Evolutionary conservation across 108 stramenopile species (phyloP).

Genomic region (Cylindrotheca fusiformis): DNA sequence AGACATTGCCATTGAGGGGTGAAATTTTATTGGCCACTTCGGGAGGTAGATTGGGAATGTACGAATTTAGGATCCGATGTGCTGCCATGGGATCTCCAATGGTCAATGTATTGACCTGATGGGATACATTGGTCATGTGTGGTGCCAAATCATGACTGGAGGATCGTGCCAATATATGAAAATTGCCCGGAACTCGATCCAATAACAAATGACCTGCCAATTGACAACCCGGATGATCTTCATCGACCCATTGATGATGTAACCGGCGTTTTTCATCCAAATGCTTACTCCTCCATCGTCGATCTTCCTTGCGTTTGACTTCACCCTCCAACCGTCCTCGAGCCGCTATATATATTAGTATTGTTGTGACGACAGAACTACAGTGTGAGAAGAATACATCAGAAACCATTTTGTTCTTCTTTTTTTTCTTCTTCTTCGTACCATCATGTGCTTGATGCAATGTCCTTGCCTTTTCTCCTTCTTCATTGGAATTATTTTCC

Average conservation of each 20-base stretch:
- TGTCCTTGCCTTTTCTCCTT: slow-evolving; percentile 8
- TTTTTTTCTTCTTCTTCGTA: slow-evolving; percentile 3
- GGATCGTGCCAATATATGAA: slow-evolving; percentile 87
- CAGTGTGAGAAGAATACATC: not conserved
- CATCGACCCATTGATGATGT: slow-evolving; percentile 42
- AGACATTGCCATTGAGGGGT: slow-evolving; percentile 84
- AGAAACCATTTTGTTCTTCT: not conserved
- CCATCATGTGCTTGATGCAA: slow-evolving; percentile 23
- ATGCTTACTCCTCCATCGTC: slow-evolving; percentile 25
- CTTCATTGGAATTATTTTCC: slow-evolving; percentile 10
- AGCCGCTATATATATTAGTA: slow-evolving; percentile 3
- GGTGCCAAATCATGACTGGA: slow-evolving; percentile 81
- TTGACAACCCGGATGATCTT: slow-evolving; percentile 83
- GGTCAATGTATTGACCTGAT: slow-evolving; percentile 80
- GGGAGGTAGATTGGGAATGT: slow-evolving; percentile 5
- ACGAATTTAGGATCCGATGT: slow-evolving; percentile 4
- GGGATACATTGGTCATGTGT: slow-evolving; percentile 86
- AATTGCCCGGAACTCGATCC: slow-evolving; percentile 94
- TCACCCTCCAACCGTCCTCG: slow-evolving; percentile 29
- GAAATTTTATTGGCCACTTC: slow-evolving; percentile 32
- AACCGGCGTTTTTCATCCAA: slow-evolving; percentile 9
- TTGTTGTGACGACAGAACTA: not conserved
- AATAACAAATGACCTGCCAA: slow-evolving; percentile 67
- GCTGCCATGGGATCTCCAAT: slow-evolving; percentile 63
- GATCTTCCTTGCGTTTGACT: slow-evolving; percentile 32